These are phyloP conservation scores for Talaromyces sp. DNA, from an alignment of 2,329 filamentous ascomycete genomes.

Conservation along the genomic window DNA sequence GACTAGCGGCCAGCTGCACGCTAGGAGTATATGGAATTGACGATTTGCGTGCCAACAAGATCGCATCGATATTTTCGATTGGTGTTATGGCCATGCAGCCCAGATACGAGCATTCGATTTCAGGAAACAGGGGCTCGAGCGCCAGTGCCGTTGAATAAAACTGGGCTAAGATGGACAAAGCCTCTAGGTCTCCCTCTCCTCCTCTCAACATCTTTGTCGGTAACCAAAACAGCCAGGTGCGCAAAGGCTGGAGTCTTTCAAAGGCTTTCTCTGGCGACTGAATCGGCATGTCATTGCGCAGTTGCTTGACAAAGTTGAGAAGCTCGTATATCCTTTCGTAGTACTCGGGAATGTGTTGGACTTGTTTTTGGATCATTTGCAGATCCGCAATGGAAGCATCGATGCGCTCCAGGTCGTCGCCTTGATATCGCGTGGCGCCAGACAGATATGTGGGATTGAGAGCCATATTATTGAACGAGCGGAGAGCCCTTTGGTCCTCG, in stretches of 20 bases:
- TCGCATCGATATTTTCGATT: constrained; percentile 78
- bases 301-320: constrained; percentile 65
- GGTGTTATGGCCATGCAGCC: constrained; percentile 72
- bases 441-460: constrained; percentile 26
- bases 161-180: constrained; percentile 79
- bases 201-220: constrained; percentile 78
- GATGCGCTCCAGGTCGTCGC: constrained; percentile 66
- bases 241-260: constrained; percentile 77
- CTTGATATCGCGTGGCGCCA: constrained; percentile 28
- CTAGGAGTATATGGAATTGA: constrained; percentile 53
- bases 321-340: constrained; percentile 64
- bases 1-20: constrained; percentile 55
- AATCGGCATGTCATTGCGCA: constrained; percentile 64
- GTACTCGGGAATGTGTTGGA: constrained; percentile 66
- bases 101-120: constrained; percentile 84
- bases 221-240: constrained; percentile 94
- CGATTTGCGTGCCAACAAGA: constrained; percentile 64
- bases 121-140: constrained; percentile 85
- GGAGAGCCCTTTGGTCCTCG: constrained; percentile 35
- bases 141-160: constrained; percentile 85
- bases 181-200: constrained; percentile 67
- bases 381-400: constrained; percentile 63
- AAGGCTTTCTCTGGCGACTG: constrained; percentile 79
- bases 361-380: constrained; percentile 50
- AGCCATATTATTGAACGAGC: constrained; percentile 28